Percentiles rank a stretch among this genome's conserved stretches.
phyloP scores from a whole-genome alignment of 2,329 filamentous ascomycete species.

The Diaporthe vexans region DNA sequence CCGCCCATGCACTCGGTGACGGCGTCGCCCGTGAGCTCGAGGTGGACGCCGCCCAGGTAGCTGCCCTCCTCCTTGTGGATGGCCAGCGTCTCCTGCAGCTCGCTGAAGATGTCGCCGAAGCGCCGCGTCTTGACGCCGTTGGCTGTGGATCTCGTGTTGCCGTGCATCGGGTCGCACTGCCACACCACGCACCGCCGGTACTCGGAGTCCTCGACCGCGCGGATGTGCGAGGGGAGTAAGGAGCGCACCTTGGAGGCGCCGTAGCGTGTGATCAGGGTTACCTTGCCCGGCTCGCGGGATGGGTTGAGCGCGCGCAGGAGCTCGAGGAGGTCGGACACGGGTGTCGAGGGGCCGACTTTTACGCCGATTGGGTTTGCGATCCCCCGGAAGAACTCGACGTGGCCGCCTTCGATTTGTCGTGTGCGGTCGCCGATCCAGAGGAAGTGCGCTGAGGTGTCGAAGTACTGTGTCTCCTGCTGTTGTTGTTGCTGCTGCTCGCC shows the following conservation, averaged over 20 bases:
- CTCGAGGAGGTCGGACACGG: constrained; percentile 78
- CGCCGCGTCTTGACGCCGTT: constrained; percentile 91
- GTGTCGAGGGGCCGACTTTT: constrained; percentile 93
- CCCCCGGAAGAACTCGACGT: constrained; percentile 97
- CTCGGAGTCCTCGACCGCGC: constrained; percentile 86
- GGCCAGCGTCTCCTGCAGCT: constrained; percentile 84
- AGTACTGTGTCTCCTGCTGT: constrained; percentile 74
- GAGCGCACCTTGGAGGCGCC: constrained; percentile 82
- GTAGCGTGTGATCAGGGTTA: constrained; percentile 96
- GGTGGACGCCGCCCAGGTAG: constrained; percentile 92
- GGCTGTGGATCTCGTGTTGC: constrained; percentile 78
- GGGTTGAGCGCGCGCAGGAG: constrained; percentile 92
- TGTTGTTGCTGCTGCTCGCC: constrained; percentile 42
- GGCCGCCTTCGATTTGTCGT: constrained; percentile 90
- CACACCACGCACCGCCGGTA: constrained; percentile 80
- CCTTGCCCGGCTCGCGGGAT: constrained; percentile 84
- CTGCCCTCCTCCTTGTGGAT: constrained; percentile 88
- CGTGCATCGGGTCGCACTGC: constrained; percentile 99
- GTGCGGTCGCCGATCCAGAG: constrained; percentile 99
- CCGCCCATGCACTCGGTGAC: constrained; percentile 97
- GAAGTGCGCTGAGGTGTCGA: constrained; percentile 96
- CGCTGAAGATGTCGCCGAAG: constrained; percentile 90
- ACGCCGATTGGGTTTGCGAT: constrained; percentile 96
- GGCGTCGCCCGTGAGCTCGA: constrained; percentile 94
- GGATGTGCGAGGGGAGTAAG: constrained; percentile 87